phyloP scores from a whole-genome alignment of 179 eudicot genomes.

The Beta lomatogona region DNA sequence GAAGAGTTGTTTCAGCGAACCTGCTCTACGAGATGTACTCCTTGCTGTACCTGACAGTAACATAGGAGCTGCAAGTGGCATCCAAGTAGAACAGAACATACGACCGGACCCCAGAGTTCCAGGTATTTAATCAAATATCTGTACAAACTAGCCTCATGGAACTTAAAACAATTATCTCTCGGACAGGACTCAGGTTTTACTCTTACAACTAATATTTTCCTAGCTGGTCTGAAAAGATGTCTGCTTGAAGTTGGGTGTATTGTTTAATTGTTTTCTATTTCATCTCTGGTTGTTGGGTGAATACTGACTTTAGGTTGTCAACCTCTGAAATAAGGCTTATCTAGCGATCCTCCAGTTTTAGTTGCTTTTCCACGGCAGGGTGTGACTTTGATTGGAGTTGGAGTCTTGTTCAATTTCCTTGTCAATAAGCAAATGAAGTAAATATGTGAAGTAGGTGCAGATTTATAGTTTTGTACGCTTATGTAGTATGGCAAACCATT shows the following conservation, averaged over 20 bases:
- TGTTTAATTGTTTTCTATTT: too few species aligned
- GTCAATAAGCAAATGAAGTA: neutral
- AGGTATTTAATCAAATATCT: constrained; percentile 26
- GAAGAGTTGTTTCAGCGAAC: constrained; percentile 80
- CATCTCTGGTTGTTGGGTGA: too few species aligned
- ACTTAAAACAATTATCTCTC: neutral
- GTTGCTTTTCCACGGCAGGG: too few species aligned
- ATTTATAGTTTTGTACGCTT: neutral
- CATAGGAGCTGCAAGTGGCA: constrained; percentile 33
- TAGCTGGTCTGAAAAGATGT: neutral
- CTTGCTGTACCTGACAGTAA: constrained; percentile 50
- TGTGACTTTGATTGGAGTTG: neutral
- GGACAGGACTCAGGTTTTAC: neutral
- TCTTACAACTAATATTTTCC: neutral
- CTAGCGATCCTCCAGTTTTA: neutral
- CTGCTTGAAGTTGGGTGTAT: too few species aligned
- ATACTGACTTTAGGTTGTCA: too few species aligned
- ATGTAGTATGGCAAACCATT: constrained; percentile 1
- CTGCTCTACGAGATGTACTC: constrained; percentile 60
- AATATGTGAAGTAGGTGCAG: neutral
- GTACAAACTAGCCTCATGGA: neutral
- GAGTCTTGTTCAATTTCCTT: neutral
- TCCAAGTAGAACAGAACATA: constrained; percentile 27
- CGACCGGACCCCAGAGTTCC: constrained; percentile 33
- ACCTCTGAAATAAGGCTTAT: neutral